These are phyloP conservation scores for Trifolium dubium DNA, from an alignment of 306 rosid species.

Conservation along the genomic window DNA sequence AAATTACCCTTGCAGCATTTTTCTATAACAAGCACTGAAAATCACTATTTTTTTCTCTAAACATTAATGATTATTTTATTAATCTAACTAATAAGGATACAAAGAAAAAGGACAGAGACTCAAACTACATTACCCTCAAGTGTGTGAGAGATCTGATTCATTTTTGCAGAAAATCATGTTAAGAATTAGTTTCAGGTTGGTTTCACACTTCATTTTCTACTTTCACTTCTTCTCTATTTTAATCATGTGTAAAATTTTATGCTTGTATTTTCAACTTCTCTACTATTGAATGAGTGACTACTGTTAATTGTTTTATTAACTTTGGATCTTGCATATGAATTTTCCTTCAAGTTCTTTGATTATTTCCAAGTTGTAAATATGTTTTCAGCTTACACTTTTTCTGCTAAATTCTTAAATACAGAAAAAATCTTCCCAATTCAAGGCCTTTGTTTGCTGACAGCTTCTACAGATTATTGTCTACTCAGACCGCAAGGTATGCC, in stretches of 20 bases:
- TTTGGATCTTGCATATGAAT: constrained; percentile 20
- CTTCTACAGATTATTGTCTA: constrained; percentile 57
- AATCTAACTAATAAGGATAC: neutral
- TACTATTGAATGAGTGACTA: neutral
- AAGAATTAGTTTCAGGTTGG: constrained; percentile 48
- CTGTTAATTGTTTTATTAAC: neutral
- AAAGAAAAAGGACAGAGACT: constrained; percentile 27
- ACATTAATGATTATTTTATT: no score
- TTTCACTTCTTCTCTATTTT: neutral
- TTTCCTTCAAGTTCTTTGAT: constrained; percentile 33
- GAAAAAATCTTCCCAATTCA: constrained; percentile 43
- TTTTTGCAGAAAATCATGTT: constrained; percentile 47
- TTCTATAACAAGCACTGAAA: neutral
- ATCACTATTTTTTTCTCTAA: constrained; percentile 4
- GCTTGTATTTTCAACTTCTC: constrained; percentile 15
- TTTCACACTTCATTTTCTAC: constrained; percentile 19
- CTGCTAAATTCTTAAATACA: constrained; percentile 44
- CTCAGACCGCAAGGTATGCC: constrained; percentile 54
- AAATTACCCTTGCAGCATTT: constrained; percentile 30
- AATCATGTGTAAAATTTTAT: constrained; percentile 5
- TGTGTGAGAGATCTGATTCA: constrained; percentile 19
- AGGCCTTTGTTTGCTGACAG: constrained; percentile 51
- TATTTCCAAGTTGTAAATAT: constrained; percentile 18
- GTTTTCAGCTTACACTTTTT: constrained; percentile 29
- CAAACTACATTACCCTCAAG: neutral